phyloP scores from a whole-genome alignment of 176 grass and related monocot species.

The Triticum aestivum region DNA sequence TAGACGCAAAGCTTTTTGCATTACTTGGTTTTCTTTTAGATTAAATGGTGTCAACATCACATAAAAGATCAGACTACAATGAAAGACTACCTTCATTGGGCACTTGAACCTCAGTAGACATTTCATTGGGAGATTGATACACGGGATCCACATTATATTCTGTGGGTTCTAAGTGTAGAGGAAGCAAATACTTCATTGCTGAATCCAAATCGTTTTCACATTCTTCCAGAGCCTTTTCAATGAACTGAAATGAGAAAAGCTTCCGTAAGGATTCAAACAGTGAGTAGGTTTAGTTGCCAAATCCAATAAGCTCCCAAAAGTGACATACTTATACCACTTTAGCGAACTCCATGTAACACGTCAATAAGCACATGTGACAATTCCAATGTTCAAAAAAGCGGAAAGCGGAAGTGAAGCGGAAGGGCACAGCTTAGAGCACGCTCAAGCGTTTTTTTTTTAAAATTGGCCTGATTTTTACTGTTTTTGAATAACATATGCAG shows the following conservation, averaged over 20 bases:
- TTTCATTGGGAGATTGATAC: slow-evolving; percentile 21
- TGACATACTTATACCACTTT: not conserved
- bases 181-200: slow-evolving; percentile 47
- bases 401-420: no score
- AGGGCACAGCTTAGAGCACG: no score
- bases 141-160: slow-evolving; percentile 21
- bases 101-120: slow-evolving; percentile 34
- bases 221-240: slow-evolving; percentile 50
- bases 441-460: no score
- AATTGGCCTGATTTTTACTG: no score
- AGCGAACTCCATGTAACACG: not conserved
- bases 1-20: not conserved
- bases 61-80: not conserved
- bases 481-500: no score
- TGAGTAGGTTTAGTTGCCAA: not conserved
- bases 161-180: slow-evolving; percentile 21
- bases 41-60: not conserved
- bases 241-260: slow-evolving; percentile 44
- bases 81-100: slow-evolving; percentile 21
- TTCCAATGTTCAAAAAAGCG: not conserved
- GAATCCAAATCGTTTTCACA: slow-evolving; percentile 58
- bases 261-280: not conserved
- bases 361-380: not conserved
- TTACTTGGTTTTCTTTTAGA: not conserved
- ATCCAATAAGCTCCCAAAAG: not conserved